Evolutionary conservation across 176 grass and related monocot genomes (phyloP).

Genomic region (Alloteropsis semialata): DNA sequence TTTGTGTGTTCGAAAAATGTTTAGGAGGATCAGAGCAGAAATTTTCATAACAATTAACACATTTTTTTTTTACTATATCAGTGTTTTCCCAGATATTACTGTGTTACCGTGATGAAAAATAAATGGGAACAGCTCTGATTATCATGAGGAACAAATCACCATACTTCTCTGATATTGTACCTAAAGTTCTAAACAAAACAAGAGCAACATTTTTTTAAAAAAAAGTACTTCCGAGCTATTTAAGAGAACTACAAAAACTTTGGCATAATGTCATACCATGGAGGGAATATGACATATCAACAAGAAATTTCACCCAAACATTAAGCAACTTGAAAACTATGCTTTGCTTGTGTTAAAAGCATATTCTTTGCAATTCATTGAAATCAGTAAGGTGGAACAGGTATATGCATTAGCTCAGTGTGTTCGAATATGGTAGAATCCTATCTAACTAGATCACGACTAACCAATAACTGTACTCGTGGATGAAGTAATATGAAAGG

Average conservation of each 20-base stretch:
- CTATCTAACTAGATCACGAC: not conserved
- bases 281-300: slow-evolving; percentile 14
- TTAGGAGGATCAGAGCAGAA: not conserved
- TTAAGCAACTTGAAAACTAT: not conserved
- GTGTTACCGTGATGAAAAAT: not conserved
- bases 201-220: not conserved
- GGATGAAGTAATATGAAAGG: slow-evolving; percentile 1
- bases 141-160: not conserved
- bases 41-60: not conserved
- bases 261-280: not conserved
- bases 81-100: not conserved
- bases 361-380: not conserved
- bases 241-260: not conserved
- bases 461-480: not conserved
- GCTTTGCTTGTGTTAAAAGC: not conserved
- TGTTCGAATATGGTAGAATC: not conserved
- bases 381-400: slow-evolving; percentile 2
- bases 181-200: not conserved
- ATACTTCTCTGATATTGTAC: not conserved
- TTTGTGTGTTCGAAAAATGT: not conserved
- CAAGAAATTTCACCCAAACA: not conserved
- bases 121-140: not conserved
- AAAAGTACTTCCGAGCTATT: not conserved
- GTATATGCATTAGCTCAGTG: not conserved
- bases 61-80: not conserved